phyloP scores from a whole-genome alignment of 495 filamentous ascomycete species.

The Talaromyces liani region DNA sequence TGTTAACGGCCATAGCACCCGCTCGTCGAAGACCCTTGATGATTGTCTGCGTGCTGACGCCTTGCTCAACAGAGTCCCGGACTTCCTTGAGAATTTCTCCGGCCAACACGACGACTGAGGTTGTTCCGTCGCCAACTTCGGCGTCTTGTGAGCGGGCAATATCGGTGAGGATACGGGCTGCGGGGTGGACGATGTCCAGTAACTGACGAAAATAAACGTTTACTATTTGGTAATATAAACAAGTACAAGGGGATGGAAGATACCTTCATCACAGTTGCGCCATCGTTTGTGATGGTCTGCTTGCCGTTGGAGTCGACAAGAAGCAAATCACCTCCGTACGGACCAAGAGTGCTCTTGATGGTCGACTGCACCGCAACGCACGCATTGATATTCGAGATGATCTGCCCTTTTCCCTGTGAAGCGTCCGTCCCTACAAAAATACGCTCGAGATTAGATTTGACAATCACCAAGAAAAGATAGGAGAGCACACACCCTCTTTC shows the following conservation, averaged over 20 bases:
- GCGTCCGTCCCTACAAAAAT: constrained; percentile 74
- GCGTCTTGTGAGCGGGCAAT: constrained; percentile 98
- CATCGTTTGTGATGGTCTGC: constrained; percentile 98
- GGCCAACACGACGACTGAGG: constrained; percentile 90
- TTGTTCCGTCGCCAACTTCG: constrained; percentile 96
- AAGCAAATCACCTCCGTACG: constrained; percentile 93
- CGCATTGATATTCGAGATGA: constrained; percentile 97
- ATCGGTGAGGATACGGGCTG: constrained; percentile 94
- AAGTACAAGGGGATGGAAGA: constrained; percentile 12
- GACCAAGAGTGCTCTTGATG: constrained; percentile 91
- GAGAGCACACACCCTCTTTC: constrained; percentile 72
- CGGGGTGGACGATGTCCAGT: constrained; percentile 96
- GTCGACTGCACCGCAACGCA: constrained; percentile 96
- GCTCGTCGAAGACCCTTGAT: constrained; percentile 92
- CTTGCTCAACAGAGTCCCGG: constrained; percentile 90
- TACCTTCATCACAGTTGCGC: constrained; percentile 98
- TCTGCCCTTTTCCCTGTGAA: constrained; percentile 94
- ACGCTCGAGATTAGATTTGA: constrained; percentile 7
- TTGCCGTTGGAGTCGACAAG: constrained; percentile 91
- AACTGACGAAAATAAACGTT: constrained; percentile 45
- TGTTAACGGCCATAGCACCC: constrained; percentile 89
- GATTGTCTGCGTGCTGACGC: constrained; percentile 94
- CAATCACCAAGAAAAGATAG: background rate
- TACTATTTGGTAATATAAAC: background rate
- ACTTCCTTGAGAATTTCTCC: constrained; percentile 96